These are phyloP conservation scores for Miamiensis avidus DNA, from an alignment of 169 alveolate species.

Conservation along the genomic window DNA sequence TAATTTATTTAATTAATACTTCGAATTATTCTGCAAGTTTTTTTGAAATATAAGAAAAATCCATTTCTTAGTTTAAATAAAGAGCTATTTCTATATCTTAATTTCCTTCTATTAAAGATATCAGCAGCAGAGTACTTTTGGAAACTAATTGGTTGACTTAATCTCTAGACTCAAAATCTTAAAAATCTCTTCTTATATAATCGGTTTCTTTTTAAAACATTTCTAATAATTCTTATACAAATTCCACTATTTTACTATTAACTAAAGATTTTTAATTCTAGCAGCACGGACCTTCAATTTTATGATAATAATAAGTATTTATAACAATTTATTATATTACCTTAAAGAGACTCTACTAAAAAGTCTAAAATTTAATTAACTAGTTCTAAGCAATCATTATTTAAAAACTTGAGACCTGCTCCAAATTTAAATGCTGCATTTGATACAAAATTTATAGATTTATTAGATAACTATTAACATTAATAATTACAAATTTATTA, in stretches of 20 bases:
- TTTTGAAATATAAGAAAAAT: neutral
- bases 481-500: too few relatives aligned
- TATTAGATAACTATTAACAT: too few relatives aligned
- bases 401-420: neutral
- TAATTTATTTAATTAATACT: too few relatives aligned
- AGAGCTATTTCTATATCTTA: neutral
- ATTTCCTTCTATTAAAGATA: conserved; percentile 13
- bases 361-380: neutral
- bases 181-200: neutral
- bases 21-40: neutral
- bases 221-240: neutral
- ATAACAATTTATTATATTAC: too few relatives aligned
- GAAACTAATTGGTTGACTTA: neutral
- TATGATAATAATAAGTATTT: too few relatives aligned
- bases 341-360: neutral
- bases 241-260: neutral
- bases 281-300: conserved; percentile 10
- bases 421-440: neutral
- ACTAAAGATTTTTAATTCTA: neutral
- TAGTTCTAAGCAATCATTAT: neutral
- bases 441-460: neutral
- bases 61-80: neutral
- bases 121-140: neutral
- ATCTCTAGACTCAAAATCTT: neutral
- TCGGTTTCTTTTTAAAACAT: neutral